phyloP scores from a whole-genome alignment of 768 basidiomycete species.

The Neoboletus magnificus region DNA sequence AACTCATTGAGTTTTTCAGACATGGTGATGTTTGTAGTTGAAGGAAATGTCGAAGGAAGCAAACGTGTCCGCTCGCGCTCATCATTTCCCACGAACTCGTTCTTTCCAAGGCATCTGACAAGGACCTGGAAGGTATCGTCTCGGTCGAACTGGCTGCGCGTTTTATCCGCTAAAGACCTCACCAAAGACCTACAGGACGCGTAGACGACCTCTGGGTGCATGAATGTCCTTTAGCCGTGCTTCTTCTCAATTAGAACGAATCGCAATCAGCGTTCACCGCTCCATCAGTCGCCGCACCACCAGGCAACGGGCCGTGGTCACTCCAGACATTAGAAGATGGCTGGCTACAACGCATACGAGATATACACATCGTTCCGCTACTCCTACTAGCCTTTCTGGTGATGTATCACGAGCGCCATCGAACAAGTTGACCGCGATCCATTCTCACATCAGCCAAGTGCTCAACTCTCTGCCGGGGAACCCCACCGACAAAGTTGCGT shows the following conservation, averaged over 20 bases:
- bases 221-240: slow-evolving; percentile 58
- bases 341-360: slow-evolving; percentile 12
- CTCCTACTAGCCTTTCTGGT: slow-evolving; percentile 2
- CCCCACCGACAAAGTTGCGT: slow-evolving; percentile 2
- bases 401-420: slow-evolving; percentile 10
- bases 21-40: slow-evolving; percentile 47
- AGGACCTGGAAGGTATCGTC: slow-evolving; percentile 16
- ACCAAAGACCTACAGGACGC: slow-evolving; percentile 10
- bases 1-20: slow-evolving; percentile 90
- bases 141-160: background rate
- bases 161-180: slow-evolving; percentile 4
- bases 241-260: slow-evolving; percentile 32
- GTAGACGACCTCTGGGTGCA: slow-evolving; percentile 33
- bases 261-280: slow-evolving; percentile 26
- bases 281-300: slow-evolving; percentile 12
- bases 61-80: slow-evolving; percentile 28
- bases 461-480: slow-evolving; percentile 20
- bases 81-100: slow-evolving; percentile 26
- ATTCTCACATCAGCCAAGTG: slow-evolving; percentile 21
- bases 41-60: slow-evolving; percentile 12
- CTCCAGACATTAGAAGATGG: slow-evolving; percentile 23
- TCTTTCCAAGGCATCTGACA: background rate
- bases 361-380: background rate
- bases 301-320: slow-evolving; percentile 7
- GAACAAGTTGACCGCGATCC: slow-evolving; percentile 20